These are phyloP conservation scores for Sarcodon aspratus DNA, from an alignment of 768 basidiomycete species.

Conservation along the genomic window DNA sequence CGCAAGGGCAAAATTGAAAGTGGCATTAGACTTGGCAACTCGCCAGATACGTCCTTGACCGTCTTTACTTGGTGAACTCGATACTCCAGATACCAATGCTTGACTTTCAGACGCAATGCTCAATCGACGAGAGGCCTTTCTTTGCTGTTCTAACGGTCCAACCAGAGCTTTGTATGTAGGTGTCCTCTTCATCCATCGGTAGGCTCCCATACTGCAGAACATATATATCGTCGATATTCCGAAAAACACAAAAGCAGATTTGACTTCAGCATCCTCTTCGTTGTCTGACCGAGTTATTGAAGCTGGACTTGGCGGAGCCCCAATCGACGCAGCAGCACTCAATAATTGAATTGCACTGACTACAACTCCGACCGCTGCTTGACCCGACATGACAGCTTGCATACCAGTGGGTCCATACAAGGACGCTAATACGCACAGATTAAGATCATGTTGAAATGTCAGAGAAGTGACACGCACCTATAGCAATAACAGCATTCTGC, in stretches of 20 bases:
- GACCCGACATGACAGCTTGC: constrained; percentile 72
- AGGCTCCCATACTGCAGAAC: constrained; percentile 36
- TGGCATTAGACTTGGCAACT: constrained; percentile 51
- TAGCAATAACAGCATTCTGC: constrained; percentile 65
- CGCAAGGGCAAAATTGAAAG: constrained; percentile 62
- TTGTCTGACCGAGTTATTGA: neutral
- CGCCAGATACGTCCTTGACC: constrained; percentile 32
- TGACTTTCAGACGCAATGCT: constrained; percentile 17
- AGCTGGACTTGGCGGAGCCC: constrained; percentile 3
- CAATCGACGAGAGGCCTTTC: constrained; percentile 7
- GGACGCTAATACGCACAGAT: constrained; percentile 31
- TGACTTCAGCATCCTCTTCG: constrained; percentile 45
- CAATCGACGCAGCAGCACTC: constrained; percentile 48
- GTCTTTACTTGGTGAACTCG: constrained; percentile 14
- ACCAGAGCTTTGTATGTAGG: constrained; percentile 48
- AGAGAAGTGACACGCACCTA: constrained; percentile 13
- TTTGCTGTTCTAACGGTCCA: constrained; percentile 22
- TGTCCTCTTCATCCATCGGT: constrained; percentile 44
- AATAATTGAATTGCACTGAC: constrained; percentile 70
- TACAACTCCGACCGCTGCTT: constrained; percentile 76
- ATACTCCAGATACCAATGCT: constrained; percentile 22
- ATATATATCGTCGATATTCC: constrained; percentile 58
- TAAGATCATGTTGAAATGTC: neutral
- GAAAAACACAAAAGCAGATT: constrained; percentile 70
- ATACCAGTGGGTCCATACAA: constrained; percentile 66